phyloP scores from a whole-genome alignment of 176 grass and related monocot species.

The Rhynchospora pubera region DNA sequence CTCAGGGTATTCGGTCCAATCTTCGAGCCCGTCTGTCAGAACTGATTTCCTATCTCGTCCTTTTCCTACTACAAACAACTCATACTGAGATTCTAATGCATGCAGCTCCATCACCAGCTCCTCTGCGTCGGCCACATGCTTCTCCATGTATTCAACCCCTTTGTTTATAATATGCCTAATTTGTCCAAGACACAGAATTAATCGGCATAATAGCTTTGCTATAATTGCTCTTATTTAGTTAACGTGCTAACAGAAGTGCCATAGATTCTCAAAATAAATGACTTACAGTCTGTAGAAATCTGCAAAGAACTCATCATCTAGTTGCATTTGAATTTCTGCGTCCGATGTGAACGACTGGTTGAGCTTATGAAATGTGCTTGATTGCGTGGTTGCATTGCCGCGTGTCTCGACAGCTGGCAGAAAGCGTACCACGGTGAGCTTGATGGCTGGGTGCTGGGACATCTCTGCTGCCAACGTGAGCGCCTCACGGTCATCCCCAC shows the following conservation, averaged over 20 bases:
- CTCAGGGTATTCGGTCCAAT: slow-evolving; percentile 69
- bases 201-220: neutral
- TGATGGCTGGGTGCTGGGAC: slow-evolving; percentile 32
- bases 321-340: slow-evolving; percentile 48
- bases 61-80: slow-evolving; percentile 45
- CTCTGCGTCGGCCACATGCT: slow-evolving; percentile 55
- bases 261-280: neutral
- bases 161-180: slow-evolving; percentile 17
- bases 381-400: slow-evolving; percentile 17
- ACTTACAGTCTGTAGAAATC: slow-evolving; percentile 66
- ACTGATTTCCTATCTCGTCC: slow-evolving; percentile 42
- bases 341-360: slow-evolving; percentile 16
- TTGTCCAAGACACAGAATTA: neutral
- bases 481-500: slow-evolving; percentile 61
- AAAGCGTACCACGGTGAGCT: slow-evolving; percentile 52
- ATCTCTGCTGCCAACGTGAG: slow-evolving; percentile 47
- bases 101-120: slow-evolving; percentile 50
- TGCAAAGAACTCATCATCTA: slow-evolving; percentile 64
- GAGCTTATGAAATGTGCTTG: slow-evolving; percentile 28
- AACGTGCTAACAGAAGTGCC: neutral
- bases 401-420: slow-evolving; percentile 40
- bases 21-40: slow-evolving; percentile 54
- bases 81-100: slow-evolving; percentile 43
- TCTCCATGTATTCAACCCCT: slow-evolving; percentile 57
- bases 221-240: neutral